phyloP scores from a whole-genome alignment of 352 stramenopile genomes.

The Phytophthora pseudosyringae region DNA sequence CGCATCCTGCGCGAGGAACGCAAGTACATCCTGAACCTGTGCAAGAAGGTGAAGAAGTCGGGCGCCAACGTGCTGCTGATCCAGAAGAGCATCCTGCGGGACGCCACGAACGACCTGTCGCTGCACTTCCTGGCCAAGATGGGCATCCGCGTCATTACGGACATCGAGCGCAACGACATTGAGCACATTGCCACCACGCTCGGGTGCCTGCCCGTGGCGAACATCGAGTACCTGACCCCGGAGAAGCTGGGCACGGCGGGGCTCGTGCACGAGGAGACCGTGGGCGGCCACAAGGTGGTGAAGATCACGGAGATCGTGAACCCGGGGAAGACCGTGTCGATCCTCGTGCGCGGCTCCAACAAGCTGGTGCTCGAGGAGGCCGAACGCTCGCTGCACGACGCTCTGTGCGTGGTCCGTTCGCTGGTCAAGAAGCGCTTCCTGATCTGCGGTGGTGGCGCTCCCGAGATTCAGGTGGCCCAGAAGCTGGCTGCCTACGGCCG shows the following conservation, averaged over 20 bases:
- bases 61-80: conserved; percentile 99
- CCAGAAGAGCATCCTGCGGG: conserved; percentile 99
- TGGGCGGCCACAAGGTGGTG: conserved; percentile 97
- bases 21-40: conserved; percentile 98
- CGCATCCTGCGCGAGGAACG: conserved; percentile 98
- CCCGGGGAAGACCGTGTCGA: conserved; percentile 96
- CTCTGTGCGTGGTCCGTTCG: conserved; percentile 97
- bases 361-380: conserved; percentile 98
- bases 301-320: conserved; percentile 98
- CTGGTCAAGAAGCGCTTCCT: conserved; percentile 99
- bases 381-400: conserved; percentile 98
- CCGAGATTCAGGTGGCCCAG: conserved; percentile 97
- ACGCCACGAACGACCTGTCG: conserved; percentile 99
- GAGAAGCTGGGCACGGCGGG: conserved; percentile 97
- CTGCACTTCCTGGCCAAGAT: conserved; percentile 99
- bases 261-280: conserved; percentile 96
- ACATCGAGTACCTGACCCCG: conserved; percentile 97
- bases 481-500: conserved; percentile 93
- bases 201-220: conserved; percentile 96
- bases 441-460: conserved; percentile 97
- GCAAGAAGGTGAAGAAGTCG: conserved; percentile 99
- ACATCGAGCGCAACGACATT: conserved; percentile 98
- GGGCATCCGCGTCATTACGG: conserved; percentile 99
- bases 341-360: conserved; percentile 98
- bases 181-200: conserved; percentile 99